Evolutionary conservation across 257 asterid genomes (phyloP), one percentile per base, ranked within the genome.

Genomic region (Solanum pimpinellifolium): DNA sequence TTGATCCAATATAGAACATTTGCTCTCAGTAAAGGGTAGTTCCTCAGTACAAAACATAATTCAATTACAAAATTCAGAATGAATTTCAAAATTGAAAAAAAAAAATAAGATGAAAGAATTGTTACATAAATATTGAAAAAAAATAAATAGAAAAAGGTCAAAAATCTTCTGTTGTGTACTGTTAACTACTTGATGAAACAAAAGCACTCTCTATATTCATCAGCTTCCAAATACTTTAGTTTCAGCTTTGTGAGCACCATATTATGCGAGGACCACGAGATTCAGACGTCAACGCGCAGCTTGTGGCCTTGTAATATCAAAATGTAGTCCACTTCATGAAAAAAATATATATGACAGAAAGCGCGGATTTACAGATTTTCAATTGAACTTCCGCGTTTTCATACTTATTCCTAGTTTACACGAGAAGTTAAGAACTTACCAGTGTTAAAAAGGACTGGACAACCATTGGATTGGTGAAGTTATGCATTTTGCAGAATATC

Each of bases 221-320:
- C 94, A 93, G 89, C 89, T 88, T 91, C 92, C 94, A 92, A 93
- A 93, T 35, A 7, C 87, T 89, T 89, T 69, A 87, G 65, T 83
- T 86, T 89, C 94, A 85, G 72, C 90, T 84, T 35, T 16, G 60
- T 81, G 66, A 73, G 83, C 60, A 86, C 35, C 70, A n/a, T 78
- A 82, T 42, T 8, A 39, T 52, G 4, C 83, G 76, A 81, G 72
- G 42, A 87, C 72, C 88, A 85, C 88, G 83, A 88, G 81, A 87
- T 87, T 80, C 68, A 80, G 68, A 80, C 44, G 10, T 80, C 68
- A 29, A 3, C 69, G 85, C 44, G 69, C 85, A 80, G 85, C 85
- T 80, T 80, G 85, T 29, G 85, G 85, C 68, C 85, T 47, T 41
- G 84, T 18, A 46, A 80, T 2, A 80, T 47, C 66, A 80, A 47